Evolutionary conservation across 352 stramenopile genomes (phyloP).

Genomic region (Pythium scleroteichum): DNA sequence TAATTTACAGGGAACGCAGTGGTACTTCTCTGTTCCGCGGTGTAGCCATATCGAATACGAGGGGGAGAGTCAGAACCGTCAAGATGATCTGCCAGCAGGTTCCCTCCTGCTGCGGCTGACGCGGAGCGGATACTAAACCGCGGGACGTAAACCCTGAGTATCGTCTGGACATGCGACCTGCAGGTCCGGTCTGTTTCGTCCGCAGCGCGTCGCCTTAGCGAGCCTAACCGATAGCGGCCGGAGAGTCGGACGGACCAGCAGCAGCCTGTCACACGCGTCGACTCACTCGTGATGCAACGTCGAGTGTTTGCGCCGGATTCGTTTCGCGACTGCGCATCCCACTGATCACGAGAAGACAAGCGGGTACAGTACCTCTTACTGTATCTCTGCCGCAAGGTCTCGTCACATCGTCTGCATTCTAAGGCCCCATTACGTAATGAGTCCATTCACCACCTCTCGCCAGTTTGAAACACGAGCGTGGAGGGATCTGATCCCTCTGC

Average conservation of each 20-base stretch:
- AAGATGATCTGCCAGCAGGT: neutral
- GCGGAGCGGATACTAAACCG: neutral
- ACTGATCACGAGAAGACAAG: no score
- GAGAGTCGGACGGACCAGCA: no score
- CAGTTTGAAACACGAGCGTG: neutral
- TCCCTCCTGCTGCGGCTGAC: neutral
- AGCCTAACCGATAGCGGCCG: no score
- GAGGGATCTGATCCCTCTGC: neutral
- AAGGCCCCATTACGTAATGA: neutral
- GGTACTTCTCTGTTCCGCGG: neutral
- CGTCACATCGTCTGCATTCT: neutral
- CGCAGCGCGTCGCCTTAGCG: no score
- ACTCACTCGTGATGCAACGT: no score
- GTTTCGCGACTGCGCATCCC: no score
- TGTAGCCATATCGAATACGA: slow-evolving; percentile 10
- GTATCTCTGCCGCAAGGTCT: neutral
- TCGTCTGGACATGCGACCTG: neutral
- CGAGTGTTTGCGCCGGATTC: no score
- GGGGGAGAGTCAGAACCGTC: slow-evolving; percentile 3
- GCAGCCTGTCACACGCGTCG: no score
- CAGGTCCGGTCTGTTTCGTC: neutral
- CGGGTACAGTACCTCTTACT: no score
- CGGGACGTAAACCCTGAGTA: neutral
- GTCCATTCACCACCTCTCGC: neutral
- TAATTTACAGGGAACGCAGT: slow-evolving; percentile 2